Base-by-base conservation (phyloP, 202 grass and related monocot species). In the Brachypodium distachyon region DNA sequence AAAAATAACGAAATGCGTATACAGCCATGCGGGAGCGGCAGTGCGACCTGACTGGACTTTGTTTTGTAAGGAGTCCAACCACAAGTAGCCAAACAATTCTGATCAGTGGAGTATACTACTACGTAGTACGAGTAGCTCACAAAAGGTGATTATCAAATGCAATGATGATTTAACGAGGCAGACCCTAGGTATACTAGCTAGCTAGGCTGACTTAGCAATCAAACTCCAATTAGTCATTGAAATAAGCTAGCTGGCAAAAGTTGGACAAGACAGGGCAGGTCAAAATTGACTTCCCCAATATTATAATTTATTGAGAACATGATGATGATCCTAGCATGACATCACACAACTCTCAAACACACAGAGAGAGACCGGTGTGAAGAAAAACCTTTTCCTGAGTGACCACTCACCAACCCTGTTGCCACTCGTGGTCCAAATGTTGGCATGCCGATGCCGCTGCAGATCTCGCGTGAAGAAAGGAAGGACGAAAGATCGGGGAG, bases 401-500 rank as follows among this genome's bases (percentile, higher is more conserved):
- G 19, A 19, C 61, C 29, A 6, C 28, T 64, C 48, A 57, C 49
- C 68, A 61, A 77, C 51, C 50, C 14, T 31, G 14, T 11, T 6
- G 28, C 9, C 65, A 34, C 39, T 27, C 52, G 53, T 49, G 52
- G 80, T 70, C 68, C 85, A 83, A 48, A 77, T n/a, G 44, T 69
- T 55, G 37, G 75, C 86, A 70, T 26, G 75, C 79, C 47, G 74
- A 69, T 63, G 67, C 42, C 8, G 60, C 26, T 67, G 53, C 74
- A 62, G 74, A 79, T 87, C 85, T 78, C 50, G 50, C 74, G 33
- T 38, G 67, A 64, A 58, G 79, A 83, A 71, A 57, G 6, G 14
- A 58, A n/a, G n/a, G n/a, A n/a, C n/a, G 40, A 50, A 14, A 73
- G 65, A 61, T 77, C 25, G 57, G 3, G 13, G 16, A 34, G 1